Evolutionary conservation across 2,329 filamentous ascomycete genomes (phyloP), one percentile per base, ranked within the genome.

Genomic region (Nemania diffusa): DNA sequence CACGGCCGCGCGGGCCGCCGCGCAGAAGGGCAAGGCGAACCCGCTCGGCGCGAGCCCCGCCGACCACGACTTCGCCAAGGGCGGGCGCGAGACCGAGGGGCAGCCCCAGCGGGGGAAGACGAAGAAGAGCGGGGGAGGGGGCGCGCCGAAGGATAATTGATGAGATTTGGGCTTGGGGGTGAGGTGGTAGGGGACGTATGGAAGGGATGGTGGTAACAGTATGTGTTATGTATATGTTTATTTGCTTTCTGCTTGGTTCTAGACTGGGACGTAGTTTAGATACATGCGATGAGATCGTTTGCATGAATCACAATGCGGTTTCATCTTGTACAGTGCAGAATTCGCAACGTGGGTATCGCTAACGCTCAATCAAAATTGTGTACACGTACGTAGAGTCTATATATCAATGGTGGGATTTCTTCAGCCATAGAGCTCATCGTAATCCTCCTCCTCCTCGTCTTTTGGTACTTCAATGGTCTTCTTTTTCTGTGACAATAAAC

Each of bases 401-500:
- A 34, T 9, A 34, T 34, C 29, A 17, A 44, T 56, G 20, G 4
- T 27, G 15, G n/a, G 6, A 1, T 27, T 17, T 29, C 8, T 52
- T 74, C 57, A 82, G 24, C 79, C 83, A 75, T 85, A 86, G 73
- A 86, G 76, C 42, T 81, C 82, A 73, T 85, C 81, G 65, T 80
- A 76, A 72, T 88, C 86, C 34, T 85, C 78, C 68, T 88, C 84
- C 24, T 87, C 85, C 20, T 87, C 84, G 13, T 80, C 76, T 20
- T 80, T 79, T n/a, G 78, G 75, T 65, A 82, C 80, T 52, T 75
- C 74, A 3, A 75, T 81, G 1, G 71, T 69, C 77, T 80, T 79
- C 78, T 87, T 88, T 81, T 87, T 88, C 81, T 85, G n/a, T 84
- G 34, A 50, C 7, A 11, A 9, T 7, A 20, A 37, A 60, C n/a